A percentile compares a stretch with the other conserved stretches of the same genome.
These are phyloP conservation scores for Termitomyces sp. DNA, from an alignment of 768 basidiomycete genomes.

Conservation along the genomic window DNA sequence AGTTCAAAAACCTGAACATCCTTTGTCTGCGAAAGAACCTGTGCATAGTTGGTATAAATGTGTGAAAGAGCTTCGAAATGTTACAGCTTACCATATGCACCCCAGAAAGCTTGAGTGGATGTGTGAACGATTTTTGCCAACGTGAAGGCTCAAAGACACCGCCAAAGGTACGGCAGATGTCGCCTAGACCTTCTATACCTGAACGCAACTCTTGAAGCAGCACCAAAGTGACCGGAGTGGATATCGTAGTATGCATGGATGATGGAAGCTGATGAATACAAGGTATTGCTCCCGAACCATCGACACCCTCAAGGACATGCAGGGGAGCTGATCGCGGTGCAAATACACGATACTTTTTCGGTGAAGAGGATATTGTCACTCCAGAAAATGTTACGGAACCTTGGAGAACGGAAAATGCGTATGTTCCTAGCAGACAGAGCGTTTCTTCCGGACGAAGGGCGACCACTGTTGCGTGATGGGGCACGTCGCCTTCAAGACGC, in stretches of 20 bases:
- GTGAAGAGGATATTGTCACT: slow-evolving; percentile 38
- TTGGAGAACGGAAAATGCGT: slow-evolving; percentile 53
- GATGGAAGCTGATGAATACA: slow-evolving; percentile 14
- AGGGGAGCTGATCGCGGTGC: slow-evolving; percentile 79
- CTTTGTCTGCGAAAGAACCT: slow-evolving; percentile 33
- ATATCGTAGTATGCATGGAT: slow-evolving; percentile 14
- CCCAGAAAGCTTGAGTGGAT: slow-evolving; percentile 40
- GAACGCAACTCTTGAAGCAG: slow-evolving; percentile 53
- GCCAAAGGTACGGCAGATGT: slow-evolving; percentile 57
- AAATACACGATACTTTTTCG: slow-evolving; percentile 48
- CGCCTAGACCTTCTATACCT: slow-evolving; percentile 63
- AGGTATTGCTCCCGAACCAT: slow-evolving; percentile 9
- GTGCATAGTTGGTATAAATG: background rate
- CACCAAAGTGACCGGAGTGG: slow-evolving; percentile 34
- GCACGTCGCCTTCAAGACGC: slow-evolving; percentile 17
- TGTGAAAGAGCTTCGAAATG: background rate
- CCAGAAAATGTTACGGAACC: slow-evolving; percentile 61
- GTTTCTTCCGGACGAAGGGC: slow-evolving; percentile 44
- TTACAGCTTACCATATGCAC: slow-evolving; percentile 39
- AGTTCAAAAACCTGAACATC: slow-evolving; percentile 33
- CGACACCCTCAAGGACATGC: slow-evolving; percentile 37
- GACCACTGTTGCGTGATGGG: slow-evolving; percentile 28
- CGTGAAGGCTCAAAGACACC: slow-evolving; percentile 54
- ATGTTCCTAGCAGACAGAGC: slow-evolving; percentile 66
- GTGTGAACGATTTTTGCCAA: slow-evolving; percentile 28